Evolutionary conservation across 352 stramenopile genomes (phyloP).

Genomic region (Albugo laibachii): DNA sequence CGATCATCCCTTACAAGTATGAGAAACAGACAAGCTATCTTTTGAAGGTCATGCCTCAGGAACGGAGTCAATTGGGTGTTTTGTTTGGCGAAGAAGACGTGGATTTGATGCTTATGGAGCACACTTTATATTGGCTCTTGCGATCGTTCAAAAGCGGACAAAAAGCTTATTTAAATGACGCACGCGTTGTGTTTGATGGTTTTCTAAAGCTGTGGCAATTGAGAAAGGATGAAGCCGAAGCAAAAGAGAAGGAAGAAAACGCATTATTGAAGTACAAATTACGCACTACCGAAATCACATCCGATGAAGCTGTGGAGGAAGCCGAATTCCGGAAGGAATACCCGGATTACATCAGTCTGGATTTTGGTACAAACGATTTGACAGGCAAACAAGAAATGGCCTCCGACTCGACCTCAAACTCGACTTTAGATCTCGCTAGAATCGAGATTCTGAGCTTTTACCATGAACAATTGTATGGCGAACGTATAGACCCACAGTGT

Average conservation of each 20-base stretch:
- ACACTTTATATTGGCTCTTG: too few relatives aligned
- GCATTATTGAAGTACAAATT: constrained; percentile 76
- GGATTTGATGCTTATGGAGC: too few relatives aligned
- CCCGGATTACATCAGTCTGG: constrained; percentile 70
- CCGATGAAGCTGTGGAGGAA: constrained; percentile 70
- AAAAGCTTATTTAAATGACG: constrained; percentile 26
- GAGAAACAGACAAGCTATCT: too few relatives aligned
- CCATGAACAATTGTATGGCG: too few relatives aligned
- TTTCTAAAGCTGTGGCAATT: constrained; percentile 76
- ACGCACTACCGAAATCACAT: constrained; percentile 56
- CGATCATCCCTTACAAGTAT: too few relatives aligned
- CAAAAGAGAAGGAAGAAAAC: constrained; percentile 50
- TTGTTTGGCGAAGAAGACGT: too few relatives aligned
- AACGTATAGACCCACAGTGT: too few relatives aligned
- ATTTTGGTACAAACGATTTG: constrained; percentile 15
- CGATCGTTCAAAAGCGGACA: too few relatives aligned
- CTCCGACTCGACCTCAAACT: neutral
- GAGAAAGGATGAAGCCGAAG: constrained; percentile 53
- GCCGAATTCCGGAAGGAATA: constrained; percentile 84
- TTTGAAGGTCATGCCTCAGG: too few relatives aligned
- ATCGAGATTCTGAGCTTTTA: too few relatives aligned
- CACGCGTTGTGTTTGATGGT: constrained; percentile 56
- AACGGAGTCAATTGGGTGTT: too few relatives aligned
- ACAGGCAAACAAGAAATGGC: neutral
- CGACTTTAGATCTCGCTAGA: too few relatives aligned